Evolutionary conservation across 179 eudicot genomes (phyloP).

Genomic region (Beta corolliflora): DNA sequence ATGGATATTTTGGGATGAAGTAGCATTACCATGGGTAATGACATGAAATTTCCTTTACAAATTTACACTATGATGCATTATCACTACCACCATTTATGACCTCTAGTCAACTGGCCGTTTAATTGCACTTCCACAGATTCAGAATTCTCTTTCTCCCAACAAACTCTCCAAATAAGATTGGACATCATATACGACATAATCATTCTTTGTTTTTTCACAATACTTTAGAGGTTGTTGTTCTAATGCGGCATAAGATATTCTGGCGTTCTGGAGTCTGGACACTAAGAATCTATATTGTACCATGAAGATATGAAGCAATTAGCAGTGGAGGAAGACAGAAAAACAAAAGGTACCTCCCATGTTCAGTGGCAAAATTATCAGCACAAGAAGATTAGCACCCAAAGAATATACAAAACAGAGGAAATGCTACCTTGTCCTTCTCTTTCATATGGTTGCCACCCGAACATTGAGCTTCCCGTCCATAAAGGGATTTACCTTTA

Average conservation of each 20-base stretch:
- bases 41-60: too few relatives aligned
- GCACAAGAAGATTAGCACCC: neutral
- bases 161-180: neutral
- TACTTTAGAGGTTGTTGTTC: neutral
- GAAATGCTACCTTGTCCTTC: constrained; percentile 39
- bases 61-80: too few relatives aligned
- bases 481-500: constrained; percentile 34
- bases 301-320: neutral
- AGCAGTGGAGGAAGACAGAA: neutral
- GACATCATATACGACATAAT: neutral
- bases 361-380: neutral
- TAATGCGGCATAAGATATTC: neutral
- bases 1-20: too few relatives aligned
- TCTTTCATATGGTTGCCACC: constrained; percentile 10
- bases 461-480: constrained; percentile 23
- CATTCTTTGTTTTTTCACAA: neutral
- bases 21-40: too few relatives aligned
- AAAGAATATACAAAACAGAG: neutral
- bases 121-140: neutral
- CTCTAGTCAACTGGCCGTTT: too few relatives aligned
- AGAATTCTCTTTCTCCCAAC: neutral
- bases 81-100: too few relatives aligned
- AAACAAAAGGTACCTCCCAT: neutral
- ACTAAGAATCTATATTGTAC: neutral
- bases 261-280: too few relatives aligned